Conservation (phyloP, 2,329 filamentous ascomycete genomes). For the Cladosporium halotolerans region DNA sequence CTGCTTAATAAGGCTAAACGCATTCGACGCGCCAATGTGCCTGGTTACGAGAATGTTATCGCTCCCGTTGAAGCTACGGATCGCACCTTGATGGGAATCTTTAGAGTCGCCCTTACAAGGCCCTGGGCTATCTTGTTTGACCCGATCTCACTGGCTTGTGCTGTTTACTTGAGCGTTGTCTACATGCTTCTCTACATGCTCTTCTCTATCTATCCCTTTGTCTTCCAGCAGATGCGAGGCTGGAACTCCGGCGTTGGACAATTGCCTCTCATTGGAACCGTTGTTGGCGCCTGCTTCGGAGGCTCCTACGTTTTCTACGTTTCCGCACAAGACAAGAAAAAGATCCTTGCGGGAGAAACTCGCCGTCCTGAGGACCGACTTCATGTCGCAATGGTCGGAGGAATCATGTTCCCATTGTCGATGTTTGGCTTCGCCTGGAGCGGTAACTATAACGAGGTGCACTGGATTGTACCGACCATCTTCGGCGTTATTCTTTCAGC, state of each 20-base stretch:
- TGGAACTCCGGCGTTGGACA: constrained; percentile 50
- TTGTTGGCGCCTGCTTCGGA: constrained; percentile 44
- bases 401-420: constrained; percentile 28
- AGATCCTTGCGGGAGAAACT: constrained; percentile 30
- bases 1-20: constrained; percentile 50
- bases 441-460: constrained; percentile 36
- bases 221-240: constrained; percentile 47
- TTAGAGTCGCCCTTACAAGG: constrained; percentile 48
- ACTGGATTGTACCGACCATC: constrained; percentile 44
- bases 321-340: constrained; percentile 35
- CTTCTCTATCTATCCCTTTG: constrained; percentile 52
- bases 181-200: constrained; percentile 53
- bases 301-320: constrained; percentile 37
- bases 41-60: constrained; percentile 48
- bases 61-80: constrained; percentile 45
- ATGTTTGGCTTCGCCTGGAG: constrained; percentile 35
- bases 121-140: constrained; percentile 52
- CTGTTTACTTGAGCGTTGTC: constrained; percentile 49
- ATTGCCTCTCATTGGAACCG: constrained; percentile 46
- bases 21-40: constrained; percentile 42
- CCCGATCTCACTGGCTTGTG: constrained; percentile 47
- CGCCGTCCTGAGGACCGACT: constrained; percentile 42
- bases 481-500: constrained; percentile 39
- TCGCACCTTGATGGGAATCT: constrained; percentile 39
- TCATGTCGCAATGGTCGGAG: constrained; percentile 28